phyloP scores from a whole-genome alignment of 1,139 yeast genomes.

The Geotrichum citri-aurantii region DNA sequence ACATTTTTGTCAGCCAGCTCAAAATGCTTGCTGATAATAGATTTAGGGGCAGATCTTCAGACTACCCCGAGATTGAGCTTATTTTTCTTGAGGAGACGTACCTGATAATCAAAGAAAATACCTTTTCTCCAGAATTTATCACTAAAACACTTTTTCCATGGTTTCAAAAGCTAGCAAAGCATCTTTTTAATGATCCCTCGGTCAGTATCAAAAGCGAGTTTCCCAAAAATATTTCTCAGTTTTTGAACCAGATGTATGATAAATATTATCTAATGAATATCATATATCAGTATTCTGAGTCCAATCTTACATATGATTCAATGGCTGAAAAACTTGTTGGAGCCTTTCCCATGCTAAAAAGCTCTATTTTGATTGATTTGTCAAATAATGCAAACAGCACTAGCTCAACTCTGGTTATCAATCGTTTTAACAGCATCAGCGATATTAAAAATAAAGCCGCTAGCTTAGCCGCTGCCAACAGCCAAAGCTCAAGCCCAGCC shows the following conservation, averaged over 20 bases:
- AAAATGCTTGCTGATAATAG: constrained; percentile 7
- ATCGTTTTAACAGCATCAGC: neutral
- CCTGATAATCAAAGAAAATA: neutral
- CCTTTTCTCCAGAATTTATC: neutral
- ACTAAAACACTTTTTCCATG: neutral
- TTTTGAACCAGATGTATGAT: constrained; percentile 11
- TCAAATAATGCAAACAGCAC: neutral
- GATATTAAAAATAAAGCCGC: neutral
- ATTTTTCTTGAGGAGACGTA: constrained; percentile 10
- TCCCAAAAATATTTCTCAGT: constrained; percentile 9
- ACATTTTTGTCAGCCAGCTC: neutral
- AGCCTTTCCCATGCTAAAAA: neutral
- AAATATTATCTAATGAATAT: constrained; percentile 10
- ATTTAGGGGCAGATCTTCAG: constrained; percentile 5
- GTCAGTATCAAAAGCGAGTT: neutral
- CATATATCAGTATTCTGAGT: constrained; percentile 1
- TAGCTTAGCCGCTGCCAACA: neutral
- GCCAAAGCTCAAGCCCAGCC: neutral
- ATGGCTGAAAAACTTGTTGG: neutral
- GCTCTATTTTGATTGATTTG: neutral
- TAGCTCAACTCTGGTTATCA: neutral
- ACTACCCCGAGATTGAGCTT: constrained; percentile 6
- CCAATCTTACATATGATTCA: neutral
- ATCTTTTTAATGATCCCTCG: neutral
- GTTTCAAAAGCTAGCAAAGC: constrained; percentile 2